phyloP scores from a whole-genome alignment of 805 yeast genomes.

The Candida ortonii region DNA sequence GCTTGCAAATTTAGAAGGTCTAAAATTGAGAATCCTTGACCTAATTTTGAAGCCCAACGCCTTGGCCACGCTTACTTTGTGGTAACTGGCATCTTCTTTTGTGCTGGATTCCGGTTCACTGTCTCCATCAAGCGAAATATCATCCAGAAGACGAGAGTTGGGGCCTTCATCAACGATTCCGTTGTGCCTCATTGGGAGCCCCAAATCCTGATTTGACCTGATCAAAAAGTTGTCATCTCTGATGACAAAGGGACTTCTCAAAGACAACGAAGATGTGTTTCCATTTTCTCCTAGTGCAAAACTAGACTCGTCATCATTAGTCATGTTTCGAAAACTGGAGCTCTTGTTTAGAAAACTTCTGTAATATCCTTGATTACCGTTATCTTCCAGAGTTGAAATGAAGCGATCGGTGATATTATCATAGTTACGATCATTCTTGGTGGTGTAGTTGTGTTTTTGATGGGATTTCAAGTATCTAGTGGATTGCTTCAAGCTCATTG shows the following conservation, averaged over 20 bases:
- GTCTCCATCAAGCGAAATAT: constrained; percentile 8
- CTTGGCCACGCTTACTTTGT: constrained; percentile 43
- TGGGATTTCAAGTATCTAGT: constrained; percentile 11
- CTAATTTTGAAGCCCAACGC: constrained; percentile 46
- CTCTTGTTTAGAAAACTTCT: constrained; percentile 14
- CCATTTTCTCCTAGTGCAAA: constrained; percentile 13
- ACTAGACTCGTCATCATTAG: constrained; percentile 7
- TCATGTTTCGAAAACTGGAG: constrained; percentile 8
- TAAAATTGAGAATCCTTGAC: constrained; percentile 40
- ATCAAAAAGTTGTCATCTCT: constrained; percentile 22
- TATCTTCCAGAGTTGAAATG: constrained; percentile 22
- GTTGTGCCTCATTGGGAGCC: constrained; percentile 7
- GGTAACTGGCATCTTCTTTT: constrained; percentile 19
- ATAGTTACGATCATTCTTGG: constrained; percentile 20
- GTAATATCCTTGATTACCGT: constrained; percentile 25
- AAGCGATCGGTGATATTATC: constrained; percentile 29
- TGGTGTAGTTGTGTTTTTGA: constrained; percentile 17
- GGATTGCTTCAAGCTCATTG: constrained; percentile 9
- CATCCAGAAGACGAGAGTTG: constrained; percentile 12
- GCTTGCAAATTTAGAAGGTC: constrained; percentile 20
- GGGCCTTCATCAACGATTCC: constrained; percentile 12
- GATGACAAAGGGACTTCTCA: constrained; percentile 17
- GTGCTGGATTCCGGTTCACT: constrained; percentile 5
- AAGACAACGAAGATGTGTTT: constrained; percentile 5
- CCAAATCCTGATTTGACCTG: constrained; percentile 15